A percentile compares a stretch with the other conserved stretches of the same genome.
Evolutionary conservation across 2,329 filamentous ascomycete species (phyloP).

Genomic region (Scedosporium boydii): DNA sequence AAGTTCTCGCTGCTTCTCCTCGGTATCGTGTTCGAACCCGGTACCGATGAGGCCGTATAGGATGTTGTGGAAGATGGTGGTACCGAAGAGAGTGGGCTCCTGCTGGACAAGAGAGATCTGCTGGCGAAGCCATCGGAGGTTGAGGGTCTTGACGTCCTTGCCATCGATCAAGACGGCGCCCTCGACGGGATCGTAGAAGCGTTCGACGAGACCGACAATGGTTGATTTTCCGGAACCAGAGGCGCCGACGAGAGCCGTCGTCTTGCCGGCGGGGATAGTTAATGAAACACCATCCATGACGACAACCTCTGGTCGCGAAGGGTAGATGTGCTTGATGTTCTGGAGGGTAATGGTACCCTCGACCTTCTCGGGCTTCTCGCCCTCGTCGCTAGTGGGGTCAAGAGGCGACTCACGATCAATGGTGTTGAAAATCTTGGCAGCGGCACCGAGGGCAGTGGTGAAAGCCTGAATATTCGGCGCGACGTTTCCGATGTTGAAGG

Average conservation of each 20-base stretch:
- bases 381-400: constrained; percentile 62
- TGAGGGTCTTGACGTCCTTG: constrained; percentile 69
- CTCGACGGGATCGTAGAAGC: constrained; percentile 84
- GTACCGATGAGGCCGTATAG: constrained; percentile 85
- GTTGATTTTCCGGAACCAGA: constrained; percentile 94
- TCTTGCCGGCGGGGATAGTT: constrained; percentile 76
- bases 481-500: constrained; percentile 82
- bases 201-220: constrained; percentile 83
- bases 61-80: constrained; percentile 85
- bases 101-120: constrained; percentile 90
- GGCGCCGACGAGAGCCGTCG: constrained; percentile 84
- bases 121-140: constrained; percentile 82
- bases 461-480: constrained; percentile 82
- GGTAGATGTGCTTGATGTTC: constrained; percentile 86
- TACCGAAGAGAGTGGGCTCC: constrained; percentile 83
- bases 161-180: constrained; percentile 76
- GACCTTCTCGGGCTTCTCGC: constrained; percentile 63
- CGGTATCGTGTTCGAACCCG: constrained; percentile 55
- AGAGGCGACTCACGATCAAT: constrained; percentile 84
- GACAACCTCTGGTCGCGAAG: constrained; percentile 79
- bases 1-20: constrained; percentile 60
- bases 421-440: constrained; percentile 84
- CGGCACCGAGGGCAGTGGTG: constrained; percentile 71
- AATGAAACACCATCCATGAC: constrained; percentile 81
- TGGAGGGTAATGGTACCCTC: constrained; percentile 72